phyloP scores from a whole-genome alignment of 2,329 filamentous ascomycete genomes.

The Harringtonia lauricola region DNA sequence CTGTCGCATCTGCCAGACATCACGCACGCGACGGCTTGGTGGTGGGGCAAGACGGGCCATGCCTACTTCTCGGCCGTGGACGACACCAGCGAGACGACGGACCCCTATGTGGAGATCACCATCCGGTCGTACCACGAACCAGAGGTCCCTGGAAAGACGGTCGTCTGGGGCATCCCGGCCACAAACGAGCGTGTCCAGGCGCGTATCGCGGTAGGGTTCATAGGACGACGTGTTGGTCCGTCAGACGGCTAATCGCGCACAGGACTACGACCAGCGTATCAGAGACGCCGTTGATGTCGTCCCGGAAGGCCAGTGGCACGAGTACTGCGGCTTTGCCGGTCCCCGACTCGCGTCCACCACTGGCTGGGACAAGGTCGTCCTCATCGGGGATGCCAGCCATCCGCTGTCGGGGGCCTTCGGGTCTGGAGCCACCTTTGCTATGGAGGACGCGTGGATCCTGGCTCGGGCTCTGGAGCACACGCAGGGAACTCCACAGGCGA shows the following conservation, averaged over 20 bases:
- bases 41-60: not conserved
- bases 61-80: conserved; percentile 1
- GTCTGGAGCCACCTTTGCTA: conserved; percentile 1
- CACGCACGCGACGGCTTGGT: not conserved
- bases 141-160: not conserved
- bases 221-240: too few relatives aligned
- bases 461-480: not conserved
- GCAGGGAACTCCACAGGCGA: not conserved
- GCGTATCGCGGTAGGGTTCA: too few relatives aligned
- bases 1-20: not conserved
- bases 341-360: not conserved
- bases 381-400: conserved; percentile 1
- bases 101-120: conserved; percentile 1
- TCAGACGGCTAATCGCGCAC: too few relatives aligned
- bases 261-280: not conserved
- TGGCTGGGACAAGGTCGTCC: conserved; percentile 1
- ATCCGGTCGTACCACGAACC: not conserved
- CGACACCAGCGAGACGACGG: not conserved
- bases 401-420: conserved; percentile 1
- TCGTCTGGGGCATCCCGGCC: not conserved
- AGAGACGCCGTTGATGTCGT: not conserved
- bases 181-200: not conserved
- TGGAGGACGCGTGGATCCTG: conserved; percentile 2
- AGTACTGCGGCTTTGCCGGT: not conserved
- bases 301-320: not conserved